Evolutionary conservation across 768 basidiomycete species (phyloP), one percentile per base, ranked within the genome.

Genomic region (Agrocybe praecox): DNA sequence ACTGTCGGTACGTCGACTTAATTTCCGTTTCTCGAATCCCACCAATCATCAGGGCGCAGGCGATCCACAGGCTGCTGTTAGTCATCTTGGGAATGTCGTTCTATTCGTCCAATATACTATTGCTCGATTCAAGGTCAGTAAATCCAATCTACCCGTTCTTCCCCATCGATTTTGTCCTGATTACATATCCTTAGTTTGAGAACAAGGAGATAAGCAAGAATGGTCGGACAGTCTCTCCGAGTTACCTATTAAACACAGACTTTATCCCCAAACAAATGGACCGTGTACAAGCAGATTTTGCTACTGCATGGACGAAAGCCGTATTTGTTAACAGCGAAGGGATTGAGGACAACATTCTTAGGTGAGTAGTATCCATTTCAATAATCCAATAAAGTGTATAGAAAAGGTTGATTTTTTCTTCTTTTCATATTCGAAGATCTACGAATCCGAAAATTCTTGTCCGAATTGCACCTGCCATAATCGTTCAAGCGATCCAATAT

Each of bases 291-390:
- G 80, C 82, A 49, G 81, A 83, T 40, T 64, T 70, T 40, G 57
- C 59, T 42, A 77, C 79, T 18, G 74, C 77, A 9, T 94, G 92
- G 92, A 84, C 80, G 62, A 92, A 90, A 64, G 87, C 89, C 0
- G 74, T 94, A 23, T 93, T 93, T 67, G 90, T 92, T 65, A 85
- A 75, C 57, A 91, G 84, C 60, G 92, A 93, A 67, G 92, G 92
- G 1, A 92, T 94, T 23, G 92, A 93, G 61, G 92, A 94, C 63
- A 85, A 81, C 14, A 89, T 91, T 53, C 73, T 89, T 22, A 76
- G 86, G 87, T 86, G 69, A 50, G 46, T 62, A 49, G 12, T 36
- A 33, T 26, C 36, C 23, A 46, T 26, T 26, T 43, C 36, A 17
- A 18, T 29, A 8, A 36, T 21, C 12, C 47, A 48, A 14, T 15